Evolutionary conservation across 345 rosid genomes (phyloP), one percentile per base, ranked within the genome.

Genomic region (Ailanthus altissimus): DNA sequence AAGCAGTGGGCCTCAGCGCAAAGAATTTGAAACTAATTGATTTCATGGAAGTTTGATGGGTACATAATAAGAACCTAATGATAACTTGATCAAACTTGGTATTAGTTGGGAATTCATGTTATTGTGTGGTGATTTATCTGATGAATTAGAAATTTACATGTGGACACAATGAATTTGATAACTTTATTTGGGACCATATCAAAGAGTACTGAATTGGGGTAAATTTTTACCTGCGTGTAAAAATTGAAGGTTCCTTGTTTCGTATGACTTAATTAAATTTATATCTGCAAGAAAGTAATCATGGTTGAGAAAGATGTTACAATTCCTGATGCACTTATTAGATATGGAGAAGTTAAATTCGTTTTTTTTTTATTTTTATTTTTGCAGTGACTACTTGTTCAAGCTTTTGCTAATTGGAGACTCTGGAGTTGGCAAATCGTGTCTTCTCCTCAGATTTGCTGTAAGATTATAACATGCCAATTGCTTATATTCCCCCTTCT

Each of bases 341-440:
- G 18, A 6, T 16, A 32, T 54, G 25, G 5, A 13, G 32, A 73
- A 6, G 8, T 46, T 46, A 38, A 43, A 42, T 78, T 47, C 23
- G n/a, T n/a, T n/a, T n/a, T n/a, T n/a, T 67, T 10, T 75, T 32
- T 2, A 9, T 28, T 5, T 67, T 59, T 23, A n/a, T 53, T 47
- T 53, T 47, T 73, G 76, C 83, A 83, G 81, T 80, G 85, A 83
- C 51, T 83, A 79, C 61, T 38, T 83, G 81, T 83, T 83, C 78
- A 83, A 83, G 74, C 85, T 83, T 54, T 67, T 83, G 81, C 78
- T 83, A 11, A 83, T 83, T 32, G 85, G 85, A 77, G 86, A 83
- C 28, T 77, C 86, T 50, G 81, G 86, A 58, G 85, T 83, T 68
- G 83, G 83, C 59, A 83, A 80, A 70, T 83, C 86, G 0, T 83